phyloP scores from a whole-genome alignment of 1,284 basidiomycete species.

The Gomphus bonarii region DNA sequence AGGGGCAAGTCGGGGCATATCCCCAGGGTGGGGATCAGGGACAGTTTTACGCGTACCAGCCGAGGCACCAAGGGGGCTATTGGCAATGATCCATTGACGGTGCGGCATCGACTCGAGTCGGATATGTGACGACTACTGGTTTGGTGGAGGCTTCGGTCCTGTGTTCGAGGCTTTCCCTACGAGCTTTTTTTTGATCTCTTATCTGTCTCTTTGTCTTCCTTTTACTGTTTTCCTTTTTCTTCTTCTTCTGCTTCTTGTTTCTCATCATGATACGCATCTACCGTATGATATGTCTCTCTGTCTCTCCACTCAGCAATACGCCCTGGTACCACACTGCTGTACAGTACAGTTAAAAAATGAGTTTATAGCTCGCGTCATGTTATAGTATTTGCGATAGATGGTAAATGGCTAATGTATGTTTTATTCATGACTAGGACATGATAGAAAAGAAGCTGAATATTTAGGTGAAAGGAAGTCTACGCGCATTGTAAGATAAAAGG shows the following conservation, averaged over 20 bases:
- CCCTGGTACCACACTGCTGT: slow-evolving; percentile 1
- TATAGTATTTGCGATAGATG: background rate
- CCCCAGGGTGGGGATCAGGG: slow-evolving; percentile 6
- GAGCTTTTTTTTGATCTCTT: background rate
- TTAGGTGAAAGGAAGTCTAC: no score
- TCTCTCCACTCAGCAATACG: background rate
- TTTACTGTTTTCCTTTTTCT: background rate
- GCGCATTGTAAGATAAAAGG: no score
- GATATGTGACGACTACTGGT: background rate
- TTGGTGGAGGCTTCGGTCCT: no score
- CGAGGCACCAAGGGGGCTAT: slow-evolving; percentile 5
- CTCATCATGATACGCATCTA: slow-evolving; percentile 6
- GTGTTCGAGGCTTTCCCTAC: no score
- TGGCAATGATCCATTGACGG: slow-evolving; percentile 11
- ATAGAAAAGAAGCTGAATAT: no score
- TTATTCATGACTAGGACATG: background rate
- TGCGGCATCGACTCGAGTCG: no score
- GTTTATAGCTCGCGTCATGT: background rate
- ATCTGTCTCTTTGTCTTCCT: background rate
- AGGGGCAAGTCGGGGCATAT: slow-evolving; percentile 6
- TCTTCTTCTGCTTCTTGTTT: slow-evolving; percentile 1
- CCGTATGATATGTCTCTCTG: slow-evolving; percentile 2
- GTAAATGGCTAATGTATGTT: background rate
- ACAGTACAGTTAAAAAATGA: slow-evolving; percentile 2
- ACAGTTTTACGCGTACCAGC: slow-evolving; percentile 10